Conservation (phyloP, 2,329 filamentous ascomycete genomes). For the Nigrospora osmanthi region DNA sequence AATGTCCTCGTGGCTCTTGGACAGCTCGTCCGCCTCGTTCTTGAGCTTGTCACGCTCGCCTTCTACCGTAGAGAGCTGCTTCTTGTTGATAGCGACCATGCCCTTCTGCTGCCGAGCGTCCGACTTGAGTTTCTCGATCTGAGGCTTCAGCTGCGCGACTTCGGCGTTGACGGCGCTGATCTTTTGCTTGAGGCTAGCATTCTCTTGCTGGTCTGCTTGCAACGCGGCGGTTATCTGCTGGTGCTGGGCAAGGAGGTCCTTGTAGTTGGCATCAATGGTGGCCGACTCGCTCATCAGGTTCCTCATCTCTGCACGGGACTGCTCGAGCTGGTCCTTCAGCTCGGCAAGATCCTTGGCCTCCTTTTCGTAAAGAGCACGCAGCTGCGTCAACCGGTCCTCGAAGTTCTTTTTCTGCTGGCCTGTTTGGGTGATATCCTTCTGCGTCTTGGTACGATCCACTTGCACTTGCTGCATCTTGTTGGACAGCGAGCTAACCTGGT, state of each 20-base stretch:
- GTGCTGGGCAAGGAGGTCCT: constrained; percentile 78
- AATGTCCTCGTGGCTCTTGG: constrained; percentile 53
- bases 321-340: constrained; percentile 70
- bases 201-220: constrained; percentile 84
- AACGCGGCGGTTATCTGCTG: constrained; percentile 66
- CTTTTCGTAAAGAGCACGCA: constrained; percentile 84
- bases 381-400: constrained; percentile 78
- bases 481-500: constrained; percentile 83
- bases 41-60: constrained; percentile 83
- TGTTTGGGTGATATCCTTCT: constrained; percentile 75
- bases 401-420: constrained; percentile 88
- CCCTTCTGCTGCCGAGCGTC: constrained; percentile 95
- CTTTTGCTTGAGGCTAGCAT: constrained; percentile 74
- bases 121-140: constrained; percentile 86
- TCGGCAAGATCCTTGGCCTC: constrained; percentile 81
- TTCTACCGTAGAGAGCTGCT: constrained; percentile 87
- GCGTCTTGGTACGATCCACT: constrained; percentile 67
- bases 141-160: constrained; percentile 75
- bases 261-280: constrained; percentile 70
- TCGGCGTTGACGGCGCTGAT: constrained; percentile 79
- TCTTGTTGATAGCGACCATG: constrained; percentile 95
- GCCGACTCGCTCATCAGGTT: constrained; percentile 80
- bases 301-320: constrained; percentile 70
- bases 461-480: constrained; percentile 94
- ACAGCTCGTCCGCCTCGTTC: constrained; percentile 64